phyloP scores from a whole-genome alignment of 108 stramenopile species.

The Skeletonema costatum region DNA sequence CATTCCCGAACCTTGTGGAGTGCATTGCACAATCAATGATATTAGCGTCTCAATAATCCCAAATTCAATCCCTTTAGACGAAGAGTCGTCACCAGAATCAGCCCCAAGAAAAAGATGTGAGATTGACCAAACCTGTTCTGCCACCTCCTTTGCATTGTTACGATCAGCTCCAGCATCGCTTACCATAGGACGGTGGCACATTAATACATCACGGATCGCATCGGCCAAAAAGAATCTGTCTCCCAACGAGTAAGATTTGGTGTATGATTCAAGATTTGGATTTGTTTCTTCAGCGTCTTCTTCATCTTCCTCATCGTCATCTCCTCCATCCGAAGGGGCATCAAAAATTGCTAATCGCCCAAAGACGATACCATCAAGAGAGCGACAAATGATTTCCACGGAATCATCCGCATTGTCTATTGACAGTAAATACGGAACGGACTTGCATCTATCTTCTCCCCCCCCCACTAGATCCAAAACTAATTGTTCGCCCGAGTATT shows the following conservation, averaged over 20 bases:
- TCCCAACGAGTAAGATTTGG: conserved; percentile 58
- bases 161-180: conserved; percentile 69
- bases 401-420: conserved; percentile 19
- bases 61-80: conserved; percentile 67
- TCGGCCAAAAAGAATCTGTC: conserved; percentile 82
- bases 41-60: conserved; percentile 78
- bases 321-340: conserved; percentile 56
- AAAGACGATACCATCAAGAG: conserved; percentile 64
- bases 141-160: conserved; percentile 70
- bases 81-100: conserved; percentile 8
- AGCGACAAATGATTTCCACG: conserved; percentile 23
- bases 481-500: conserved; percentile 43
- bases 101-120: conserved; percentile 47
- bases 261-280: conserved; percentile 66
- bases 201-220: conserved; percentile 74
- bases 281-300: conserved; percentile 49
- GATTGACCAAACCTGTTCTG: conserved; percentile 72
- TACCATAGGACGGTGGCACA: conserved; percentile 68
- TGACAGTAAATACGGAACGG: conserved; percentile 49
- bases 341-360: conserved; percentile 90
- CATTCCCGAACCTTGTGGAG: conserved; percentile 26
- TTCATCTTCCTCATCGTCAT: conserved; percentile 65
- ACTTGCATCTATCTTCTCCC: conserved; percentile 47
- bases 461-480: conserved; percentile 50
- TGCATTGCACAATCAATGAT: conserved; percentile 67